Conservation (phyloP, 768 basidiomycete species). For the Sistotremastrum niveocremeum region DNA sequence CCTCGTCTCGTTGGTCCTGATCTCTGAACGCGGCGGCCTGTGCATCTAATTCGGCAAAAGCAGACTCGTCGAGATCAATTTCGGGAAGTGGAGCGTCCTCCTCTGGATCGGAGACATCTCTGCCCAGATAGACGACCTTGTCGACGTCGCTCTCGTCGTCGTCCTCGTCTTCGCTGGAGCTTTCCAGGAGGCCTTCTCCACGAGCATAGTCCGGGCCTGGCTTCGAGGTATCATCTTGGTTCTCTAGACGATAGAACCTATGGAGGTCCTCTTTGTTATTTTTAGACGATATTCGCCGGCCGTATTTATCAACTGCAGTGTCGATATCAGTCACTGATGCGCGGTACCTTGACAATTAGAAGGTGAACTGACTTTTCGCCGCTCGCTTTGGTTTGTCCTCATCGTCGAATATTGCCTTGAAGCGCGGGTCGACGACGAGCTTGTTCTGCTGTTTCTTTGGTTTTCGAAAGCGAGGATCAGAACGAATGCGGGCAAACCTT, state of each 20-base stretch:
- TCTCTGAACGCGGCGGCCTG: constrained; percentile 52
- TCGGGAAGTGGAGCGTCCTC: constrained; percentile 27
- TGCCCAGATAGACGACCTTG: constrained; percentile 38
- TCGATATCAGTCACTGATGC: constrained; percentile 16
- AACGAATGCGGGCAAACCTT: constrained; percentile 75
- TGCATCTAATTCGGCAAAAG: constrained; percentile 54
- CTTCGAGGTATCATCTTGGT: constrained; percentile 25
- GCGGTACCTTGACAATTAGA: background rate
- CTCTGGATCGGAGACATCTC: constrained; percentile 25
- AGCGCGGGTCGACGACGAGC: constrained; percentile 84
- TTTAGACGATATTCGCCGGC: constrained; percentile 50
- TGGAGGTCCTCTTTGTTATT: constrained; percentile 66
- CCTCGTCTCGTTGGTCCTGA: constrained; percentile 28
- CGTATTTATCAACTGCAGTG: constrained; percentile 73
- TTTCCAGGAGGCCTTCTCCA: constrained; percentile 77
- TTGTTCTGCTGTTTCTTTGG: constrained; percentile 71
- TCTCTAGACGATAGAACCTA: constrained; percentile 66
- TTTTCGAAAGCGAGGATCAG: constrained; percentile 86
- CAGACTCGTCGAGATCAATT: constrained; percentile 65
- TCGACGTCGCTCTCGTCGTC: constrained; percentile 34
- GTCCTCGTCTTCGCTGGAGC: constrained; percentile 59
- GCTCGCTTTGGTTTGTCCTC: constrained; percentile 25
- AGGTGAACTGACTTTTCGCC: constrained; percentile 5
- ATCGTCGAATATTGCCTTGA: constrained; percentile 61
- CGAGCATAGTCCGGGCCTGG: constrained; percentile 69